Evolutionary conservation across 139 green algal species (phyloP).

Genomic region (Chlorella sp.): DNA sequence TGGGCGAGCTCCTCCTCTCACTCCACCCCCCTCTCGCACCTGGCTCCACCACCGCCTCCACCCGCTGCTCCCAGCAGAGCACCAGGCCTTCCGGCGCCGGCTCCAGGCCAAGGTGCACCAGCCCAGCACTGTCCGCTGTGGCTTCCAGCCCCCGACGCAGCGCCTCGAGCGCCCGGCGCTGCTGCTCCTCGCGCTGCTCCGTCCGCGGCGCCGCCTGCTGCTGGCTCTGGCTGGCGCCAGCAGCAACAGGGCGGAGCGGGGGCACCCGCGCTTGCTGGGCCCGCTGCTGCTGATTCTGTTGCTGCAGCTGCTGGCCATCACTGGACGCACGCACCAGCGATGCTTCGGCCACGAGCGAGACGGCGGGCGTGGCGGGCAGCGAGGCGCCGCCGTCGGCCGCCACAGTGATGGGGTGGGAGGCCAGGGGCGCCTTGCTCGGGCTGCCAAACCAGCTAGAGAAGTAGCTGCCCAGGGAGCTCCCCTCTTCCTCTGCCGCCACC

Average conservation of each 20-base stretch:
- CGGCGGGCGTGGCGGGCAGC: neutral
- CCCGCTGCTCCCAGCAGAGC: constrained; percentile 34
- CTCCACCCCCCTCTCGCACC: constrained; percentile 1
- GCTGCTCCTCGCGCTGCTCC: neutral
- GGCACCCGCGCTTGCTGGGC: neutral
- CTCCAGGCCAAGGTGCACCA: constrained; percentile 48
- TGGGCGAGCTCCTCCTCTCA: neutral
- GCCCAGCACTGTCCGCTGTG: neutral
- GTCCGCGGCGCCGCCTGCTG: neutral
- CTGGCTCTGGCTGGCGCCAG: neutral
- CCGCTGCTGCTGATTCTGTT: neutral
- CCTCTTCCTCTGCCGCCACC: neutral
- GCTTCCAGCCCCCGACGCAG: too few species aligned
- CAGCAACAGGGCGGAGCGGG: neutral
- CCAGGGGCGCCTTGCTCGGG: neutral
- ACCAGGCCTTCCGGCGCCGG: constrained; percentile 19
- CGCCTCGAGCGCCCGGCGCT: too few species aligned
- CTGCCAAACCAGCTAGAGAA: constrained; percentile 19
- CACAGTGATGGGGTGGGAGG: too few species aligned
- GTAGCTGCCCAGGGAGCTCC: neutral
- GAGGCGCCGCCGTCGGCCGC: too few species aligned
- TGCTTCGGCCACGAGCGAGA: neutral
- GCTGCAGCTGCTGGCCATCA: neutral
- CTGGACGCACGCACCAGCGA: neutral
- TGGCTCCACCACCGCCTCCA: constrained; percentile 48